phyloP scores from a whole-genome alignment of 179 eudicot genomes.

The Nepenthes alata region DNA sequence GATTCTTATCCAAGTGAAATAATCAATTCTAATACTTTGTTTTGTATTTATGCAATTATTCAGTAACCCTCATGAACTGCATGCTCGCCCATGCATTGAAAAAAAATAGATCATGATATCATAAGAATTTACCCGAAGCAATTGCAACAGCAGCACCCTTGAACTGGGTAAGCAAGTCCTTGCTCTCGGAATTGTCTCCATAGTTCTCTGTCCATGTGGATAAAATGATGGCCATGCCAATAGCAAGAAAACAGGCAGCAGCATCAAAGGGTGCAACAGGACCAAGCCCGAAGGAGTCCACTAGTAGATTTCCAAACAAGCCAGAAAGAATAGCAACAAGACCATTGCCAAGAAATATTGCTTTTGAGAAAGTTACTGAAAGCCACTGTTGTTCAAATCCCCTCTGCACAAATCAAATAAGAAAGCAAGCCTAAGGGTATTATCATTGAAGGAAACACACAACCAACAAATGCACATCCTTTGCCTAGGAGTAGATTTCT shows the following conservation, averaged over 20 bases:
- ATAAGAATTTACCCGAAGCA: slow-evolving; percentile 57
- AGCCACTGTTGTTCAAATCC: slow-evolving; percentile 93
- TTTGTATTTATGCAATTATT: no score
- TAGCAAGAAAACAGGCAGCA: slow-evolving; percentile 75
- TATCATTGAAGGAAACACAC: neutral
- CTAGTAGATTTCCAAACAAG: slow-evolving; percentile 71
- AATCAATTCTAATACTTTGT: no score
- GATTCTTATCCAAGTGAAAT: no score
- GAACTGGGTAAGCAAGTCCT: slow-evolving; percentile 83
- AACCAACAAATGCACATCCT: no score
- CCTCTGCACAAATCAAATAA: slow-evolving; percentile 44
- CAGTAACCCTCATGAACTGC: no score
- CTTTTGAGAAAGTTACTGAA: slow-evolving; percentile 92
- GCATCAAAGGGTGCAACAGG: slow-evolving; percentile 98
- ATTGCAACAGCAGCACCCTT: slow-evolving; percentile 91
- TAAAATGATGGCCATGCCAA: slow-evolving; percentile 84
- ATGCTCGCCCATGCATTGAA: no score
- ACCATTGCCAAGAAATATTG: slow-evolving; percentile 93
- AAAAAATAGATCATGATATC: no score
- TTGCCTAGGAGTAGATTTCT: no score
- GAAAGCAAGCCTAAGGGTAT: slow-evolving; percentile 1
- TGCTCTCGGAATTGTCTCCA: slow-evolving; percentile 93
- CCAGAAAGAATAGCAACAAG: slow-evolving; percentile 86
- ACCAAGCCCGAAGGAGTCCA: slow-evolving; percentile 64
- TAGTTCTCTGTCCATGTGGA: slow-evolving; percentile 90